phyloP scores from a whole-genome alignment of 1,139 yeast species.

The Insectozyma bohioensis region DNA sequence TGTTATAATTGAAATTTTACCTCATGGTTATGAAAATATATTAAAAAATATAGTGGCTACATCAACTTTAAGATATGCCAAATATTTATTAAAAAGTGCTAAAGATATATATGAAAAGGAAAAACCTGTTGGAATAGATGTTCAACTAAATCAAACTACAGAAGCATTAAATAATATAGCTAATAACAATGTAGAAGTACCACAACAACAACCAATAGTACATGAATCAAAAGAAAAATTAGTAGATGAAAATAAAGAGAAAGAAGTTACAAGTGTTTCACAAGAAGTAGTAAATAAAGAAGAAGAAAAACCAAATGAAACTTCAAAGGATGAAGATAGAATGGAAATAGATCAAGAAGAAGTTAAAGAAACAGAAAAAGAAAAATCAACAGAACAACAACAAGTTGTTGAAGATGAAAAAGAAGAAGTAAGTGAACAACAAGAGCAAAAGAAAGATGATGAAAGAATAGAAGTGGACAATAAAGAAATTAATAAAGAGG shows the following conservation, averaged over 20 bases:
- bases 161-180: too few relatives aligned
- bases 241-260: neutral
- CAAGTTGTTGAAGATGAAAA: too few relatives aligned
- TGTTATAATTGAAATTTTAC: conserved; percentile 18
- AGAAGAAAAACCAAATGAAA: conserved; percentile 3
- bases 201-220: too few relatives aligned
- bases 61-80: conserved; percentile 26
- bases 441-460: too few relatives aligned
- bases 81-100: conserved; percentile 26
- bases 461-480: too few relatives aligned
- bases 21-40: conserved; percentile 16
- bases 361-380: conserved; percentile 2
- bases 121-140: conserved; percentile 4
- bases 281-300: too few relatives aligned
- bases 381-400: too few relatives aligned
- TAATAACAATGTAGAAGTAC: too few relatives aligned
- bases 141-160: too few relatives aligned
- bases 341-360: conserved; percentile 4
- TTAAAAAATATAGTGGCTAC: conserved; percentile 27
- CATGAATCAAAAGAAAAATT: conserved; percentile 2
- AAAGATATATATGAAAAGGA: conserved; percentile 22
- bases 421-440: too few relatives aligned
- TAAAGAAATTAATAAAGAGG: too few relatives aligned
- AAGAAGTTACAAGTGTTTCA: too few relatives aligned
- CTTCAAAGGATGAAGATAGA: conserved; percentile 6